Conservation (phyloP, 2,329 filamentous ascomycete genomes). For the Aureobasidium sp. region DNA sequence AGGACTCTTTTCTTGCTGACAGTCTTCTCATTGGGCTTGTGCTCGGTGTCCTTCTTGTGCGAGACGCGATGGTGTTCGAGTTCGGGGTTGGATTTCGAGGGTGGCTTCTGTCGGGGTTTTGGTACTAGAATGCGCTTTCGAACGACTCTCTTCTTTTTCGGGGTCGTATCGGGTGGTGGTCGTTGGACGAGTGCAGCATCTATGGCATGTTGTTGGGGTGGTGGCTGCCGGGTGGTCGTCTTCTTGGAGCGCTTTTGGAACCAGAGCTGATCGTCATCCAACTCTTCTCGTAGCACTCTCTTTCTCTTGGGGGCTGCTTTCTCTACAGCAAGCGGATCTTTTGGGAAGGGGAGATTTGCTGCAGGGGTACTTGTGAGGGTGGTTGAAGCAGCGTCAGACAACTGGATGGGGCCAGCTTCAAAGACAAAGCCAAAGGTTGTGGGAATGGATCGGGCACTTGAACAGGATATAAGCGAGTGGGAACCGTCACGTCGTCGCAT, state of each 20-base stretch:
- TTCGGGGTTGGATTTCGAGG: neutral
- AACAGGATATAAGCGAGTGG: neutral
- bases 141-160: neutral
- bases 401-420: slow-evolving; percentile 3
- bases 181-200: neutral
- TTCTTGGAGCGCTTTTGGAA: neutral
- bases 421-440: slow-evolving; percentile 14
- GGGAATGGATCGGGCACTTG: slow-evolving; percentile 6
- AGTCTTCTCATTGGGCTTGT: neutral
- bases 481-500: no score
- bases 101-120: neutral
- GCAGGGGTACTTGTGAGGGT: neutral
- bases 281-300: neutral
- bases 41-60: neutral
- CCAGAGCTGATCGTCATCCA: slow-evolving; percentile 1
- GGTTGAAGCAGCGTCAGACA: neutral
- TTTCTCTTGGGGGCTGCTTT: neutral
- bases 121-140: neutral
- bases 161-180: neutral
- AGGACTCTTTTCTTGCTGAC: neutral
- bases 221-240: neutral
- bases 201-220: neutral
- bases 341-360: neutral
- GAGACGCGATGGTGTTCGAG: neutral
- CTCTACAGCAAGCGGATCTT: neutral